Base-by-base conservation (phyloP, 345 rosid genomes). In the Cardamine occulta region DNA sequence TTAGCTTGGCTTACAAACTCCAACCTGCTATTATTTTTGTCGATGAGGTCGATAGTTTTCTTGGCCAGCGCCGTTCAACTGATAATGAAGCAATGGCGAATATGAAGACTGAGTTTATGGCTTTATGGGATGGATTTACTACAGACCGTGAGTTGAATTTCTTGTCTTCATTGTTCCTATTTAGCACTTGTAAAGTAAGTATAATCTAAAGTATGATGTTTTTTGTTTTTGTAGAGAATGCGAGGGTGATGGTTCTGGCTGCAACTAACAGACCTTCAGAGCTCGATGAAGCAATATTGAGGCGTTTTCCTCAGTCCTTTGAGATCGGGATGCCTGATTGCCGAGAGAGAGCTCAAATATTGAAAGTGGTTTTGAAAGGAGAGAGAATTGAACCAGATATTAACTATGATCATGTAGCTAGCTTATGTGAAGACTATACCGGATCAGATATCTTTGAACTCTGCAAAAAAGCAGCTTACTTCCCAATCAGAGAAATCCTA, bases 41-140 rank as follows among this genome's bases (percentile, higher is more conserved):
- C 13, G 98, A 95, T 42, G 98, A 92, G 87, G 98, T 95, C 0
- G 98, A 92, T 66, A 92, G 97, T 75, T 95, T 92, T 79, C 74
- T 95, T 84, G 96, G 98, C 31, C 98, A 92, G 87, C 97, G 91
- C 4, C 96, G 93, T 4, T 74, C 86, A 31, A 80, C 96, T 35
- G 98, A 95, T 85, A 90, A 89, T 52, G 98, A 89, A 79, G 94
- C 99, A 58, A 63, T 88, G 80, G 81, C 96, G 3, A 95, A 93
- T 61, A 95, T 95, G 98, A 95, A 95, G 83, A 92, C 98, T 1
- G 98, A 95, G 85, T 93, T 92, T 82, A 92, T 95, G 99, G 98
- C 99, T 63, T 82, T 92, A 78, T 95, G 99, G 99, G 98, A 95
- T 87, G 98, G 99, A 6, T 92, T 95, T 80, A 84, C 98, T 5